Conservation (phyloP, 768 basidiomycete genomes). For the Russula sp. region DNA sequence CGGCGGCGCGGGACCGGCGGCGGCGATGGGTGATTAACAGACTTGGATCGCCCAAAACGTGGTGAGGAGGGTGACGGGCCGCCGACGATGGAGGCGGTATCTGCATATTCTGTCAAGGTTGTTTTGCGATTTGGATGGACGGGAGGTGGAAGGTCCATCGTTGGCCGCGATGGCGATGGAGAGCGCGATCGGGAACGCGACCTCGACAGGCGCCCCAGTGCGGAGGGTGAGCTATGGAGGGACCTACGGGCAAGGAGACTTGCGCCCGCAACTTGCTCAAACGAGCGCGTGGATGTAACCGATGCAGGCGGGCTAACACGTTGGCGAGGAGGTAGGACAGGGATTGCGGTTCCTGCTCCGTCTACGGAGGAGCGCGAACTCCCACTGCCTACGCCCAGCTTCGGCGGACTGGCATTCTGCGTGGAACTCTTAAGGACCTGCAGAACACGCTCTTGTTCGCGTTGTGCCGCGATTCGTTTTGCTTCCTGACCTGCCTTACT, state of each 20-base stretch:
- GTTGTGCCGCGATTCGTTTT: constrained; percentile 58
- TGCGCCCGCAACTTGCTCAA: constrained; percentile 39
- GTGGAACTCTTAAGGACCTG: constrained; percentile 64
- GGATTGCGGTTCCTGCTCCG: constrained; percentile 24
- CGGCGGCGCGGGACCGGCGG: constrained; percentile 36
- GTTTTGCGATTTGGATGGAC: constrained; percentile 49
- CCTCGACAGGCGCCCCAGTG: neutral
- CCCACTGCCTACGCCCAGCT: constrained; percentile 9
- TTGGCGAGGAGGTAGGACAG: constrained; percentile 33
- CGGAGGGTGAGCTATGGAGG: constrained; percentile 8
- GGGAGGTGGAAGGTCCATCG: constrained; percentile 35
- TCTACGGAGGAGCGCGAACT: constrained; percentile 20
- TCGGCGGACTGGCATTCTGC: constrained; percentile 2
- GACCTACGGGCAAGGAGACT: constrained; percentile 13
- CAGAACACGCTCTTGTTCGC: constrained; percentile 63
- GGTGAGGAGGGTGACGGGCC: constrained; percentile 25
- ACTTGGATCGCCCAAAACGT: constrained; percentile 47
- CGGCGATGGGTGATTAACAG: constrained; percentile 41
- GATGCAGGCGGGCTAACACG: constrained; percentile 30
- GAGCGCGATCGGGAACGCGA: constrained; percentile 19
- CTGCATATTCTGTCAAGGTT: constrained; percentile 11
- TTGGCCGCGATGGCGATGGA: constrained; percentile 30
- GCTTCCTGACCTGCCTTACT: constrained; percentile 62
- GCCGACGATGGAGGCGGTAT: neutral
- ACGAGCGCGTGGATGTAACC: constrained; percentile 31